Percentiles rank a stretch among this genome's conserved stretches.
These are phyloP conservation scores for Backusella tarrabulga DNA, from an alignment of 192 early-diverging fungal genomes.

Conservation along the genomic window DNA sequence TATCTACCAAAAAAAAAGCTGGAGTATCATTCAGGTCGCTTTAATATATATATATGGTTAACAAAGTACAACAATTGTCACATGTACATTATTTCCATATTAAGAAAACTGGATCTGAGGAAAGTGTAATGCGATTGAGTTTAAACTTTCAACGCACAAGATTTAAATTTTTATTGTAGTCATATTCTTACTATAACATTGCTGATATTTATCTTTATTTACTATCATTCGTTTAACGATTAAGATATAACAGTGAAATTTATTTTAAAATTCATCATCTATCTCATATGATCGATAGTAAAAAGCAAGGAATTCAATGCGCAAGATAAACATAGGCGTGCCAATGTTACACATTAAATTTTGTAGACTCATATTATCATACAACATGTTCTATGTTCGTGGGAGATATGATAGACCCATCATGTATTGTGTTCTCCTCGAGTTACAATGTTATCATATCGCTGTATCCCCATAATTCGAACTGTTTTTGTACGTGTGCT, in stretches of 20 bases:
- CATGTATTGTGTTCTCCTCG: background rate
- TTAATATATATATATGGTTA: background rate
- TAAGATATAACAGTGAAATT: background rate
- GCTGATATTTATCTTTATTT: background rate
- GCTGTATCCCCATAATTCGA: background rate
- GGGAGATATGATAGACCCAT: background rate
- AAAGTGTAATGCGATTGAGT: slow-evolving; percentile 1
- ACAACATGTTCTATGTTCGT: background rate
- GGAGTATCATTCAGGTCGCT: background rate
- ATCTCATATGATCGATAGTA: background rate
- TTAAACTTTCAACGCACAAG: background rate
- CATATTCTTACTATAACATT: background rate
- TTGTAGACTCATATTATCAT: background rate
- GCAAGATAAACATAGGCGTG: background rate
- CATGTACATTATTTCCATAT: background rate
- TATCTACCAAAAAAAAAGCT: background rate
- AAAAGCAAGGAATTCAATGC: background rate
- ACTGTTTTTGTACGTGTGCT: background rate
- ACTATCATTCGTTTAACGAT: background rate
- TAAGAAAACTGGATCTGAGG: background rate
- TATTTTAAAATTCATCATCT: background rate
- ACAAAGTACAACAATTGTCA: background rate
- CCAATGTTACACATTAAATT: slow-evolving; percentile 4
- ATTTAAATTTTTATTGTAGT: background rate
- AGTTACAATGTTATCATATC: background rate